Percentiles rank a stretch among this genome's conserved stretches.
These are phyloP conservation scores for Lachnellula suecica DNA, from an alignment of 2,329 filamentous ascomycete genomes.

Conservation along the genomic window DNA sequence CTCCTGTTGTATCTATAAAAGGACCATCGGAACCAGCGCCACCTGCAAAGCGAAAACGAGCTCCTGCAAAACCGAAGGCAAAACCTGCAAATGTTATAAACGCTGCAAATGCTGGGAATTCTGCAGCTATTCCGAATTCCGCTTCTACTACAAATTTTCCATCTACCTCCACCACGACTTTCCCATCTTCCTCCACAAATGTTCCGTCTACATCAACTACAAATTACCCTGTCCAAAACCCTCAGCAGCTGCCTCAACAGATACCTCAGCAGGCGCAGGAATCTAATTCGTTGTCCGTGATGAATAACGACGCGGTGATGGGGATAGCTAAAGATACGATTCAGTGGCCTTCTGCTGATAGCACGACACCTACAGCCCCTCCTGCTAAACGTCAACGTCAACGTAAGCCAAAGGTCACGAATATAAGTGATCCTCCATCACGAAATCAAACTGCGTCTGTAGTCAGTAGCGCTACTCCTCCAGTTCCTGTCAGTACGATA, in stretches of 20 bases:
- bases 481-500: constrained; percentile 27
- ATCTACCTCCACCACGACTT: too few species aligned
- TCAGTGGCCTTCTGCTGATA: constrained; percentile 29
- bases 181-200: too few species aligned
- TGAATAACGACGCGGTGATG: constrained; percentile 14
- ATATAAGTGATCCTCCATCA: constrained; percentile 22
- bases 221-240: constrained; percentile 2
- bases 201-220: background rate
- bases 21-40: constrained; percentile 16
- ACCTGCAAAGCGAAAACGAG: constrained; percentile 25
- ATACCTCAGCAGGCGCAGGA: background rate
- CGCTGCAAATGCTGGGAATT: background rate
- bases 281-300: background rate
- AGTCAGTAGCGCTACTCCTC: constrained; percentile 29
- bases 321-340: constrained; percentile 22
- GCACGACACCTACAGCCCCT: constrained; percentile 26
- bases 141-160: background rate
- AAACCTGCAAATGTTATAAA: background rate
- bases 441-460: constrained; percentile 27
- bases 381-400: constrained; percentile 39
- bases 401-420: constrained; percentile 36
- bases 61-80: constrained; percentile 10
- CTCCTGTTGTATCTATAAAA: constrained; percentile 20
- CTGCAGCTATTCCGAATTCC: background rate
- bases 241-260: constrained; percentile 9